Conservation (phyloP, 176 grass and related monocot species). For the Aegilops bicornis region DNA sequence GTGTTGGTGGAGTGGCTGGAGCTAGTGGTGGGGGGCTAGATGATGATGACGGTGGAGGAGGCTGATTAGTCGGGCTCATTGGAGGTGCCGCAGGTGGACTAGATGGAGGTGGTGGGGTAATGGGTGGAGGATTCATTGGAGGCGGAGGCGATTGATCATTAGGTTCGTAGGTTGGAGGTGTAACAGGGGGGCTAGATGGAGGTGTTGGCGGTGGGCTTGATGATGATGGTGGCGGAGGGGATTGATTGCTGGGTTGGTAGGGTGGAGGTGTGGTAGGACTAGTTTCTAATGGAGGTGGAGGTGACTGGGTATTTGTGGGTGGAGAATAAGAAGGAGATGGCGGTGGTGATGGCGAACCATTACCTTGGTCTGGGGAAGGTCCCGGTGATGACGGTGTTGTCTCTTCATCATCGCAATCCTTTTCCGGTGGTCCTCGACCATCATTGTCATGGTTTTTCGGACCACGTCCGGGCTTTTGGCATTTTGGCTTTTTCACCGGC, state of each 20-base stretch:
- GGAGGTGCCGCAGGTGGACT: neutral
- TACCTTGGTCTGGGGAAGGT: constrained; percentile 4
- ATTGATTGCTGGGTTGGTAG: neutral
- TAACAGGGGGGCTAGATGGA: neutral
- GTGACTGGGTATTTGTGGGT: neutral
- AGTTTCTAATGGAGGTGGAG: neutral
- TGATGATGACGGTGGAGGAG: neutral
- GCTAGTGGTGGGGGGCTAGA: neutral
- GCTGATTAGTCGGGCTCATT: neutral
- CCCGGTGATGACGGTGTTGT: neutral
- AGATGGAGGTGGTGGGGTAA: neutral
- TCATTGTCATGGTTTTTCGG: neutral
- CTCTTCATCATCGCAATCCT: neutral
- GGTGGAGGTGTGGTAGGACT: neutral
- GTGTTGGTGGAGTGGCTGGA: neutral
- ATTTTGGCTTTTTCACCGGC: constrained; percentile 32
- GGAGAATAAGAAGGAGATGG: neutral
- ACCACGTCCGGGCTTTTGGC: constrained; percentile 19
- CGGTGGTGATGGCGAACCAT: neutral
- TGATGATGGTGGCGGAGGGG: neutral
- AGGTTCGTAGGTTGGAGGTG: neutral
- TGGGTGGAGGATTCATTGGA: neutral
- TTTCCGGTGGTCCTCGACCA: constrained; percentile 10
- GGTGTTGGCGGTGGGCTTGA: neutral
- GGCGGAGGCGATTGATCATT: neutral